A percentile compares a stretch with the other conserved stretches of the same genome.
Conservation (phyloP, 2,329 filamentous ascomycete species). For the Stachybotrys chlorohalonatus region DNA sequence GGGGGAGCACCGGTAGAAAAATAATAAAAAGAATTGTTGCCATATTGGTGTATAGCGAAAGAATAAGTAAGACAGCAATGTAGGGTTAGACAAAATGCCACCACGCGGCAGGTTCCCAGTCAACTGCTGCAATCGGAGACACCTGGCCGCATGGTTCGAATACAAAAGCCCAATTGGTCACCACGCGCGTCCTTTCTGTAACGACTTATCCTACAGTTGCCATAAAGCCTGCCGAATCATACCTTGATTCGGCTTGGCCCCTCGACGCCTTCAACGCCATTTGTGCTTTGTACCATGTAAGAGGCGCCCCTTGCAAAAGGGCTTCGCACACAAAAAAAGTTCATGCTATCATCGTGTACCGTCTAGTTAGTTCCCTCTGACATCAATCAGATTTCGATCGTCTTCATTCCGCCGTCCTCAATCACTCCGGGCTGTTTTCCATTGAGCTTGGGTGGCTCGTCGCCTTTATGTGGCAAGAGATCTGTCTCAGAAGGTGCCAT, state of each 20-base stretch:
- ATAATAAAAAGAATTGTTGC: not conserved
- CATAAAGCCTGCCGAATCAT: not conserved
- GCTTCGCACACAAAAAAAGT: constrained; percentile 3
- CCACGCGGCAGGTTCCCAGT: not conserved
- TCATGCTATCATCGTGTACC: constrained; percentile 12
- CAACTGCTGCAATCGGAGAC: no score
- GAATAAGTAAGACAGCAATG: not conserved
- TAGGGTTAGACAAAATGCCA: not conserved
- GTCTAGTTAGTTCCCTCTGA: constrained; percentile 1
- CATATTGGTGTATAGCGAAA: not conserved
- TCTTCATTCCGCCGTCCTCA: constrained; percentile 46
- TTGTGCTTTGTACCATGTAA: constrained; percentile 4
- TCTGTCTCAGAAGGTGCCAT: constrained; percentile 18
- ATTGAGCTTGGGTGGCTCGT: constrained; percentile 28
- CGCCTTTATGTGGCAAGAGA: constrained; percentile 29
- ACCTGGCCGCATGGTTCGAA: not conserved
- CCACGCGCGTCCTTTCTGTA: not conserved
- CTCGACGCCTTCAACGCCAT: constrained; percentile 17
- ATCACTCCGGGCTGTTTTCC: constrained; percentile 33
- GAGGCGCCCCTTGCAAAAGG: not conserved
- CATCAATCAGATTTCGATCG: constrained; percentile 46
- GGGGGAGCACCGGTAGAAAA: no score
- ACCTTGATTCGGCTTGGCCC: not conserved
- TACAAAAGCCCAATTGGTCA: not conserved
- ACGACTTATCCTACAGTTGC: not conserved